Conservation (phyloP, 1,284 basidiomycete species). For the Pholiota adiposa region DNA sequence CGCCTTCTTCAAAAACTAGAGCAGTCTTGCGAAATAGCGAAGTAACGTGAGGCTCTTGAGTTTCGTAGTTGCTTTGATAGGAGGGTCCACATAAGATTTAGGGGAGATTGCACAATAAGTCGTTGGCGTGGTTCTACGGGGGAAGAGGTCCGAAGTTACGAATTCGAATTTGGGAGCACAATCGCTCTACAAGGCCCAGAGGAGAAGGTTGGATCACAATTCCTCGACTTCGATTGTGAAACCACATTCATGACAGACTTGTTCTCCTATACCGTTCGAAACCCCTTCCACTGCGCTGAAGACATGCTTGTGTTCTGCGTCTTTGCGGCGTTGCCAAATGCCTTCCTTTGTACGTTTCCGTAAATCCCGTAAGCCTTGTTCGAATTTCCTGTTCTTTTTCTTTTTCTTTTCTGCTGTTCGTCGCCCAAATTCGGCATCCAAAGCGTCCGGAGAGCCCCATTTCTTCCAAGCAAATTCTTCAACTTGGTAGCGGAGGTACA, state of each 20-base stretch:
- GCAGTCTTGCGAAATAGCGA: too few relatives aligned
- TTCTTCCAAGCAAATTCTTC: constrained; percentile 98
- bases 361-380: constrained; percentile 82
- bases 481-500: constrained; percentile 93
- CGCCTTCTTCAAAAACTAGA: too few relatives aligned
- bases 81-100: too few relatives aligned
- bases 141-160: too few relatives aligned
- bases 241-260: constrained; percentile 86
- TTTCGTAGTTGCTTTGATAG: too few relatives aligned
- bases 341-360: constrained; percentile 87
- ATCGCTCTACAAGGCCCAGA: neutral
- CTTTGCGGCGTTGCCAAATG: constrained; percentile 86
- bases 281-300: constrained; percentile 67
- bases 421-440: constrained; percentile 89
- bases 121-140: too few relatives aligned
- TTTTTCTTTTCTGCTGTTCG: constrained; percentile 85
- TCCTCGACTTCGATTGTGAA: constrained; percentile 89
- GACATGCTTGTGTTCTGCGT: constrained; percentile 86
- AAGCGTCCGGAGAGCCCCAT: constrained; percentile 92
- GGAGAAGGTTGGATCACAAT: constrained; percentile 45
- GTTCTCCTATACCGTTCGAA: constrained; percentile 58
- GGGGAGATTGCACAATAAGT: too few relatives aligned
- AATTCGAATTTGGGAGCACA: neutral
- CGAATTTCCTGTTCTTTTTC: constrained; percentile 93
- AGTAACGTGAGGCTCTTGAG: too few relatives aligned